These are phyloP conservation scores for Sclerotinia minor DNA, from an alignment of 2,329 filamentous ascomycete genomes.

Conservation along the genomic window DNA sequence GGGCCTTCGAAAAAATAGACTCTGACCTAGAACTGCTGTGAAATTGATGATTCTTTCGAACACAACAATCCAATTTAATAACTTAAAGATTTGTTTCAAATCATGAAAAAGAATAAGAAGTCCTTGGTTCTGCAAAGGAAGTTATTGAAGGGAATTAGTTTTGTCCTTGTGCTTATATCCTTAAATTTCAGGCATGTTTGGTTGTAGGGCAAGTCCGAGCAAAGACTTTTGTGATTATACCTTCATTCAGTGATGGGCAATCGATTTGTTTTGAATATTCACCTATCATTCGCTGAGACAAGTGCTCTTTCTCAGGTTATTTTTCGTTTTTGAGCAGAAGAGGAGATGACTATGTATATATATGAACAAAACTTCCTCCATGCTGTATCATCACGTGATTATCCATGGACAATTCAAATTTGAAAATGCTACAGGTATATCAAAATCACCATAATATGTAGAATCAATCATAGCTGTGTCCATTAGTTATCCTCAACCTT, in stretches of 20 bases:
- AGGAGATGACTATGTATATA: neutral
- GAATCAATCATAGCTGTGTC: neutral
- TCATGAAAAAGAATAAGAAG: neutral
- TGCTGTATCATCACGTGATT: neutral
- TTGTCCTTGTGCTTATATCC: neutral
- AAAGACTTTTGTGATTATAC: neutral
- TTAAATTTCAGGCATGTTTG: constrained; percentile 18
- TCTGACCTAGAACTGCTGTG: constrained; percentile 3
- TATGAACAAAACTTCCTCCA: neutral
- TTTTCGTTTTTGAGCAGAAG: neutral
- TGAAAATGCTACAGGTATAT: neutral
- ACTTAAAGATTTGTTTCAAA: neutral
- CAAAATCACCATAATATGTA: neutral
- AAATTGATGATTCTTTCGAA: neutral
- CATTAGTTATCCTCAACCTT: neutral
- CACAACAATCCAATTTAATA: constrained; percentile 4
- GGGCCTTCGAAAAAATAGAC: constrained; percentile 15
- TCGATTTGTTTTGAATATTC: neutral
- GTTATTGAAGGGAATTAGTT: neutral
- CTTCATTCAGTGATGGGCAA: neutral
- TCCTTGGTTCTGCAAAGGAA: neutral
- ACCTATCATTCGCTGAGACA: neutral
- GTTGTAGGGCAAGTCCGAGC: constrained; percentile 15
- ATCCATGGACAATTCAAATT: neutral
- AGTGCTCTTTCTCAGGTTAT: constrained; percentile 1